phyloP scores from a whole-genome alignment of 768 basidiomycete genomes.

The Astraeus odoratus region DNA sequence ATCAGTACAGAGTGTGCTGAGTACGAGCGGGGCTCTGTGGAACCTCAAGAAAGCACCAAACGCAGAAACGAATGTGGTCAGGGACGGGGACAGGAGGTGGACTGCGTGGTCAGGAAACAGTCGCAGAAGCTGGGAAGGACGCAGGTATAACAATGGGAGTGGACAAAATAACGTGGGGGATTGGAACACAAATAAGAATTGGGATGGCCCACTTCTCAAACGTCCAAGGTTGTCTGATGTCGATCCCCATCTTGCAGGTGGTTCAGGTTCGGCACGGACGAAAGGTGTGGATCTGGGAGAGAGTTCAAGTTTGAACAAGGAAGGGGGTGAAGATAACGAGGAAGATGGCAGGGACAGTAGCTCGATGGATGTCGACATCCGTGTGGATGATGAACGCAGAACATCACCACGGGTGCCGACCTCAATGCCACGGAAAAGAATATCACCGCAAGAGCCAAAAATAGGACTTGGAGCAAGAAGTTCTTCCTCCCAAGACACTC shows the following conservation, averaged over 20 bases:
- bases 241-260: not conserved
- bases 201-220: constrained; percentile 25
- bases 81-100: constrained; percentile 17
- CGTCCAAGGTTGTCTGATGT: constrained; percentile 23
- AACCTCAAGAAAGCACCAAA: constrained; percentile 22
- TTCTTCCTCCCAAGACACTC: constrained; percentile 14
- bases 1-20: constrained; percentile 37
- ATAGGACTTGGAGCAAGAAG: constrained; percentile 6
- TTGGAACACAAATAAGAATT: not conserved
- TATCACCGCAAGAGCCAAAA: constrained; percentile 8
- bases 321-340: constrained; percentile 10
- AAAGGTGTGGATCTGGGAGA: no score
- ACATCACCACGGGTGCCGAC: no score
- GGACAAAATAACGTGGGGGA: no score
- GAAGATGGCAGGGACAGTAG: not conserved
- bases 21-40: constrained; percentile 49
- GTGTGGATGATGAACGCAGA: constrained; percentile 9
- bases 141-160: not conserved
- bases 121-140: no score
- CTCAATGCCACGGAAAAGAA: no score
- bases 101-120: no score
- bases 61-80: constrained; percentile 7
- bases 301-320: no score
- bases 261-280: constrained; percentile 8
- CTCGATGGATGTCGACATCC: constrained; percentile 8